Conservation (phyloP, 768 basidiomycete species). For the Mycena floridula region DNA sequence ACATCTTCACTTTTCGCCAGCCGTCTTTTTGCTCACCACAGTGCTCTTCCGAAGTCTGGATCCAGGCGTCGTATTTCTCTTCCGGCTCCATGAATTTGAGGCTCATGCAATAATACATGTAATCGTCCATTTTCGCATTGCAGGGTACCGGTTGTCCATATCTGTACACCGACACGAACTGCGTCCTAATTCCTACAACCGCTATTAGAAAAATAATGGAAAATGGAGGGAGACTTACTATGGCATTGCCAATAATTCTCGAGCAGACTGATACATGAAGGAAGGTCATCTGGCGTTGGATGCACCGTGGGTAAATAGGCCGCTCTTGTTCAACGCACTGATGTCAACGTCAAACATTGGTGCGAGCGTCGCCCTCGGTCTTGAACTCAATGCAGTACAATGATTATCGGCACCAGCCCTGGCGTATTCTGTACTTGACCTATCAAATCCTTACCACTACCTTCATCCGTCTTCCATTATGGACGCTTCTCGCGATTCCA, state of each 20-base stretch:
- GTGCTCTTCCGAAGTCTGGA: constrained; percentile 77
- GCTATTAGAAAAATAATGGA: constrained; percentile 1
- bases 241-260: constrained; percentile 73
- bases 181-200: constrained; percentile 57
- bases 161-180: constrained; percentile 83
- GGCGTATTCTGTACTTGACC: no score
- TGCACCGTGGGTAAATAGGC: constrained; percentile 57
- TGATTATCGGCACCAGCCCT: no score
- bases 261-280: constrained; percentile 72
- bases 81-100: constrained; percentile 75
- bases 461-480: no score
- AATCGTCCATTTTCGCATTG: constrained; percentile 75
- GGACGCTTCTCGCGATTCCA: no score
- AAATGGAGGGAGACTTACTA: constrained; percentile 9
- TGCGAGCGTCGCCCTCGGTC: no score
- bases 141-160: constrained; percentile 72
- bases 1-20: constrained; percentile 84
- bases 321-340: no score
- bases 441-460: no score
- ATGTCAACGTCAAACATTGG: no score
- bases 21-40: constrained; percentile 89
- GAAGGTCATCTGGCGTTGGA: constrained; percentile 74
- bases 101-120: constrained; percentile 93
- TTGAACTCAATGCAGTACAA: no score
- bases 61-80: constrained; percentile 77